Conservation (phyloP, 2,329 filamentous ascomycete species). For the Xylariaceae sp. region DNA sequence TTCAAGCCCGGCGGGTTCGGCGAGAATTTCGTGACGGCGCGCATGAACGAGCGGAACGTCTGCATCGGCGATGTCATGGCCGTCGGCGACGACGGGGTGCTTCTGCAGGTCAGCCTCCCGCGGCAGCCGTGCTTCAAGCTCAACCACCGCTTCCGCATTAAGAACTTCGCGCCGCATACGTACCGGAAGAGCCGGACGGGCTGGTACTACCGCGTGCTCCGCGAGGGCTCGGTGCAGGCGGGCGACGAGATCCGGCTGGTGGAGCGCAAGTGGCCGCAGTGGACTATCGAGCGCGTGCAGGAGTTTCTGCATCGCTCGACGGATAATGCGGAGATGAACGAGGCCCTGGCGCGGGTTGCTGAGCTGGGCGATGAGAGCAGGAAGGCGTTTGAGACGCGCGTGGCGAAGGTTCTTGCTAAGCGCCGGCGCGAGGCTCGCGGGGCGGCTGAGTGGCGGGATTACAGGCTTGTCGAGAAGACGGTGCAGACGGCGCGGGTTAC, state of each 20-base stretch:
- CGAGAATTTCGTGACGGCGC: conserved; percentile 57
- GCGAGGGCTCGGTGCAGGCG: conserved; percentile 48
- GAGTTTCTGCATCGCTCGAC: conserved; percentile 57
- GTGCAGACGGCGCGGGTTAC: conserved; percentile 48
- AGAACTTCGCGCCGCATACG: conserved; percentile 56
- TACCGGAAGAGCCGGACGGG: conserved; percentile 57
- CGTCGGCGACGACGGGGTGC: conserved; percentile 39
- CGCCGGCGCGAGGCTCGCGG: conserved; percentile 24
- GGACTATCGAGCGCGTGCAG: conserved; percentile 61
- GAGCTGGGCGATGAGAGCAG: conserved; percentile 48
- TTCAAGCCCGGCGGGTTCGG: conserved; percentile 60
- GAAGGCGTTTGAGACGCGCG: conserved; percentile 46
- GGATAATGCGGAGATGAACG: conserved; percentile 48
- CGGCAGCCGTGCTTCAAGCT: conserved; percentile 65
- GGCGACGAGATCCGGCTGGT: conserved; percentile 56
- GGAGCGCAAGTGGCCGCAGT: conserved; percentile 51
- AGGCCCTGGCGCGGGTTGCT: conserved; percentile 48
- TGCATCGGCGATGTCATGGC: conserved; percentile 60
- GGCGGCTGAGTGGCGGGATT: conserved; percentile 42
- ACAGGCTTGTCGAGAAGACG: conserved; percentile 46
- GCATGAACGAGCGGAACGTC: conserved; percentile 60
- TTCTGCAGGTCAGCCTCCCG: conserved; percentile 58
- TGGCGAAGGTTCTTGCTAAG: conserved; percentile 44
- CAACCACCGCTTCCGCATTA: conserved; percentile 62
- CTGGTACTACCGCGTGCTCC: conserved; percentile 62